Evolutionary conservation across 768 basidiomycete species (phyloP).

Genomic region (Mycena alexandri): DNA sequence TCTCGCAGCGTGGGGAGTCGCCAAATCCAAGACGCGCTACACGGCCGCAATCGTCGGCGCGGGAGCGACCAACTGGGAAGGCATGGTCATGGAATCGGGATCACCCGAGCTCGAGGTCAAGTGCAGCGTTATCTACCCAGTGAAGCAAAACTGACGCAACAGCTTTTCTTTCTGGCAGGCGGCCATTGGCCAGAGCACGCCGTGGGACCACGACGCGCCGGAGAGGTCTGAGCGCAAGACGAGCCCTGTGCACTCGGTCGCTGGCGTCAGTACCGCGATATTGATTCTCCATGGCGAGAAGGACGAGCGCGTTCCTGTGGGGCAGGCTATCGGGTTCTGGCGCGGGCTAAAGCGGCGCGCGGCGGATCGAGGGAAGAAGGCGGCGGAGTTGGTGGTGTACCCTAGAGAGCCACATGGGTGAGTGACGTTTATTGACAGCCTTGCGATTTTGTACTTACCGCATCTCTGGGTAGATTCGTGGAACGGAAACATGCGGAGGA

Average conservation of each 20-base stretch:
- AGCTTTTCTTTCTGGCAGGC: slow-evolving; percentile 35
- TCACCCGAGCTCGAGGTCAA: slow-evolving; percentile 51
- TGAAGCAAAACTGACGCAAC: slow-evolving; percentile 18
- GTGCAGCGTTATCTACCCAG: not conserved
- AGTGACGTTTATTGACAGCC: slow-evolving; percentile 24
- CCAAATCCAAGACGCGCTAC: slow-evolving; percentile 50
- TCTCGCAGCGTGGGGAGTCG: slow-evolving; percentile 52
- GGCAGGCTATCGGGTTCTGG: slow-evolving; percentile 51
- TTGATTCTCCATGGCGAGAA: slow-evolving; percentile 64
- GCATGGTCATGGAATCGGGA: slow-evolving; percentile 52
- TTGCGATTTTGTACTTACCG: not conserved
- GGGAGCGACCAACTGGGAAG: slow-evolving; percentile 52
- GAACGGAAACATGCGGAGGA: slow-evolving; percentile 50
- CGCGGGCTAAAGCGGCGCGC: slow-evolving; percentile 49
- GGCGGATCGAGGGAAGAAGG: slow-evolving; percentile 44
- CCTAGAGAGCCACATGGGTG: slow-evolving; percentile 53
- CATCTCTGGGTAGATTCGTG: slow-evolving; percentile 43
- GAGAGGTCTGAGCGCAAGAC: slow-evolving; percentile 39
- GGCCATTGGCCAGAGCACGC: slow-evolving; percentile 47
- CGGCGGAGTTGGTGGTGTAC: slow-evolving; percentile 48
- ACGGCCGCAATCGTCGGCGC: slow-evolving; percentile 53
- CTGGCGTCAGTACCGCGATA: slow-evolving; percentile 58
- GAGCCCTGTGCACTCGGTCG: slow-evolving; percentile 52
- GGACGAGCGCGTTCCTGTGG: slow-evolving; percentile 64
- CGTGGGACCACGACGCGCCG: slow-evolving; percentile 45